phyloP scores from a whole-genome alignment of 306 rosid genomes.

The Dalbergia cochinchinensis region DNA sequence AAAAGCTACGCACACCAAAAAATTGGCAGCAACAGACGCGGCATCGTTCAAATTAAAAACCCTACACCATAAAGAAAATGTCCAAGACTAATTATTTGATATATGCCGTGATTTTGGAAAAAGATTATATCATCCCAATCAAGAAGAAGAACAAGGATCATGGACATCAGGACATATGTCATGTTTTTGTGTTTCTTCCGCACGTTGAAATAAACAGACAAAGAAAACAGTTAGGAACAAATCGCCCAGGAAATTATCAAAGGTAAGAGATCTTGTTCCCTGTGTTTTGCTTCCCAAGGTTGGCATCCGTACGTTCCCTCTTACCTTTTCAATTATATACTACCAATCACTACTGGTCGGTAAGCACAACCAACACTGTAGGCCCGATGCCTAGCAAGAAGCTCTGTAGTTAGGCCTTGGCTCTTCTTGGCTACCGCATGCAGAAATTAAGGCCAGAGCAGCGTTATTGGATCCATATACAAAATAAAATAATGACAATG shows the following conservation, averaged over 20 bases:
- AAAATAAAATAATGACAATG: background rate
- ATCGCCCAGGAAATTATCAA: conserved; percentile 57
- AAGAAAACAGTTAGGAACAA: conserved; percentile 71
- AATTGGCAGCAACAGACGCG: conserved; percentile 58
- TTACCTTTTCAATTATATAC: conserved; percentile 40
- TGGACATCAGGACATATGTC: conserved; percentile 69
- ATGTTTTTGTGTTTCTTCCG: conserved; percentile 52
- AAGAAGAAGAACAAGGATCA: conserved; percentile 66
- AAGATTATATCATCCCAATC: conserved; percentile 45
- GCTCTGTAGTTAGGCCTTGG: conserved; percentile 56
- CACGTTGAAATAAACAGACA: conserved; percentile 47
- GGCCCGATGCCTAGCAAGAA: conserved; percentile 61
- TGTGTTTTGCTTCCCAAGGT: conserved; percentile 32
- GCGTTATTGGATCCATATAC: conserved; percentile 43
- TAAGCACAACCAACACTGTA: conserved; percentile 58
- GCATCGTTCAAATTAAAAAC: conserved; percentile 49
- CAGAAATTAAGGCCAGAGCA: conserved; percentile 37
- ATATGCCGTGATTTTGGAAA: conserved; percentile 27
- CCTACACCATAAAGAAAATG: conserved; percentile 25
- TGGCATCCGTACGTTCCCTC: conserved; percentile 52
- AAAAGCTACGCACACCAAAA: background rate
- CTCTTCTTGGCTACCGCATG: conserved; percentile 57
- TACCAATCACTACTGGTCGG: conserved; percentile 43
- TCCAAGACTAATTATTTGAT: conserved; percentile 4
- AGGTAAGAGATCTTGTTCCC: conserved; percentile 72